Conservation (phyloP, 2,329 filamentous ascomycete species). For the Alternaria sp. region DNA sequence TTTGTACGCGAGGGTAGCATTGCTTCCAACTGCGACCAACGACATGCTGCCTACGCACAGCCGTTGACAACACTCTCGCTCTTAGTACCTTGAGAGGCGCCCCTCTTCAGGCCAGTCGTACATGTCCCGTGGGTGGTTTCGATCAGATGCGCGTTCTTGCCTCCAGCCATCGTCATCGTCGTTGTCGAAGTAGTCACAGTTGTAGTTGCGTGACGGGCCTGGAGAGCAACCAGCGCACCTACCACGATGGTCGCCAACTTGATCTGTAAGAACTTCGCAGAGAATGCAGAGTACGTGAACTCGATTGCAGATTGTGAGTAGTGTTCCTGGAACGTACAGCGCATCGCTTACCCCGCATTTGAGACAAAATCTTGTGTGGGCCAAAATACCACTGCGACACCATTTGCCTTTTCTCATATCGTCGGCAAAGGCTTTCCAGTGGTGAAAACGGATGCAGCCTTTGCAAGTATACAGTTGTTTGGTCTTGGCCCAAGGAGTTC, state of each 20-base stretch:
- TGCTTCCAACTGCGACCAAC: background rate
- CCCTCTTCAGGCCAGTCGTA: conserved; percentile 22
- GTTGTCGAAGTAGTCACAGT: conserved; percentile 3
- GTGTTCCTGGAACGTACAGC: conserved; percentile 26
- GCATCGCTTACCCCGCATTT: conserved; percentile 31
- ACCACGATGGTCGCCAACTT: conserved; percentile 10
- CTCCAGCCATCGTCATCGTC: conserved; percentile 22
- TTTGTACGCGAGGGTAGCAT: background rate
- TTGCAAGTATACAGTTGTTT: conserved; percentile 32
- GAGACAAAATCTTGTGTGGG: conserved; percentile 33
- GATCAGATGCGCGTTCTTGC: conserved; percentile 12
- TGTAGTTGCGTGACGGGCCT: background rate
- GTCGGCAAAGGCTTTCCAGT: conserved; percentile 31
- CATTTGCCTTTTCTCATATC: conserved; percentile 39
- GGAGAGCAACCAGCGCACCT: conserved; percentile 22
- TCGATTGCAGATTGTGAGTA: conserved; percentile 27
- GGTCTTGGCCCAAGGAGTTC: conserved; percentile 21
- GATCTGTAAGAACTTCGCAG: conserved; percentile 29
- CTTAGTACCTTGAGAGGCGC: conserved; percentile 1
- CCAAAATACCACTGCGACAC: conserved; percentile 28
- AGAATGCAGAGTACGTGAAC: conserved; percentile 24
- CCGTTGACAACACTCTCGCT: background rate
- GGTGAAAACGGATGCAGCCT: conserved; percentile 25
- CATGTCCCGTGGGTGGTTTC: conserved; percentile 23
- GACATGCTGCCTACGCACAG: background rate